Percentiles rank a stretch among this genome's conserved stretches.
Evolutionary conservation across 1,284 basidiomycete species (phyloP).

Genomic region (Ustilago xerochloae): DNA sequence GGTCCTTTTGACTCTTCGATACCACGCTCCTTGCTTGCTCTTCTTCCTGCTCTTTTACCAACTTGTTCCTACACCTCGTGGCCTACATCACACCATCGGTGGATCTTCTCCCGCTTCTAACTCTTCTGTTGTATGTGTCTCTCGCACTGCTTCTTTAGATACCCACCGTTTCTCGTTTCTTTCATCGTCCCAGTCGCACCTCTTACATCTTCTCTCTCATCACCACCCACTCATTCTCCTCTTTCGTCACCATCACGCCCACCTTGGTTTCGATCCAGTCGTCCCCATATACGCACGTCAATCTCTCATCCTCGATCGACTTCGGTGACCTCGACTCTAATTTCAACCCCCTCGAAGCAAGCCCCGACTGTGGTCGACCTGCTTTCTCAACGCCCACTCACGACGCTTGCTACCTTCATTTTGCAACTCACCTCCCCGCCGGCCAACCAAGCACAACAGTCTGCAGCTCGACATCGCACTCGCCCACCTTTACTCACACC

Average conservation of each 20-base stretch:
- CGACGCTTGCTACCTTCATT: no score
- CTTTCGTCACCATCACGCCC: neutral
- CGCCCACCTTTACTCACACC: no score
- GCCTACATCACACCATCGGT: no score
- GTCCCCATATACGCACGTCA: no score
- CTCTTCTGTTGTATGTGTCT: neutral
- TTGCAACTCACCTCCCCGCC: no score
- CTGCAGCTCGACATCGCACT: no score
- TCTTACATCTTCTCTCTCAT: neutral
- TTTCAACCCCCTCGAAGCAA: no score
- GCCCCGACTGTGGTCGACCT: no score
- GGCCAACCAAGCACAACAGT: no score
- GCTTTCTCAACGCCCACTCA: no score
- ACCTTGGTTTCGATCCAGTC: neutral
- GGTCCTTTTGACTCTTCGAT: neutral
- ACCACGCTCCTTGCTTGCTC: conserved; percentile 13
- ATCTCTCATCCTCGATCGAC: neutral
- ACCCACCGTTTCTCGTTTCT: neutral
- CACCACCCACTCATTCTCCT: neutral
- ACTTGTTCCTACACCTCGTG: neutral
- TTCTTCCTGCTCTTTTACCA: neutral
- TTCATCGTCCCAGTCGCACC: neutral
- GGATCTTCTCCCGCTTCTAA: neutral
- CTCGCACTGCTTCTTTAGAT: no score
- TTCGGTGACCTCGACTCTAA: no score